Percentiles rank a stretch among this genome's conserved stretches.
Conservation (phyloP, 129 eudicot species). For the Artemisia tridentata region DNA sequence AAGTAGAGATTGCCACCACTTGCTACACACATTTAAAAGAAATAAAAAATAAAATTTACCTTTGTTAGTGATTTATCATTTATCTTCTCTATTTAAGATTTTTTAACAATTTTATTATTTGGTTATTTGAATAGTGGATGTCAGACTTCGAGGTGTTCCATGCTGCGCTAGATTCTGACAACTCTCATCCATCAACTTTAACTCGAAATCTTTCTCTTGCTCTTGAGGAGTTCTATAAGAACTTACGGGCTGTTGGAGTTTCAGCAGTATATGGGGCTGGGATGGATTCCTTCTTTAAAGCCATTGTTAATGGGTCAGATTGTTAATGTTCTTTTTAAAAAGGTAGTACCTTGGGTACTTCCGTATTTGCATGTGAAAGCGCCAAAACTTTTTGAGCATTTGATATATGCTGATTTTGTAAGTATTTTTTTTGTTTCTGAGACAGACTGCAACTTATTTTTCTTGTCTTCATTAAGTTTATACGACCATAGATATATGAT, state of each 20-base stretch:
- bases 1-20: not conserved
- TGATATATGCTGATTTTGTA: not conserved
- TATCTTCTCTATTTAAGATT: not conserved
- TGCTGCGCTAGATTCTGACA: conserved; percentile 85
- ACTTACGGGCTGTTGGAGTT: conserved; percentile 82
- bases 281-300: conserved; percentile 77
- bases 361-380: not conserved
- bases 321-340: not conserved
- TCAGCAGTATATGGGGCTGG: conserved; percentile 95
- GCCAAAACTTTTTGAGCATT: not conserved
- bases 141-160: conserved; percentile 82
- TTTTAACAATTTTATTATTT: not conserved
- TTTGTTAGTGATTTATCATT: not conserved
- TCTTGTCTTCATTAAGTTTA: not conserved
- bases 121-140: conserved; percentile 68
- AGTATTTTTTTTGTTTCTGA: not conserved
- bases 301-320: conserved; percentile 34
- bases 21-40: too few species aligned
- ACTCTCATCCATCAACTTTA: conserved; percentile 76
- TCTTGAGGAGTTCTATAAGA: conserved; percentile 81
- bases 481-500: not conserved
- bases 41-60: too few species aligned
- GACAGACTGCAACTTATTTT: not conserved
- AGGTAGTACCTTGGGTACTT: not conserved
- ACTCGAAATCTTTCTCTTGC: conserved; percentile 89